Base-by-base conservation (phyloP, 345 rosid genomes). In the Xanthoceras sorbifolium region DNA sequence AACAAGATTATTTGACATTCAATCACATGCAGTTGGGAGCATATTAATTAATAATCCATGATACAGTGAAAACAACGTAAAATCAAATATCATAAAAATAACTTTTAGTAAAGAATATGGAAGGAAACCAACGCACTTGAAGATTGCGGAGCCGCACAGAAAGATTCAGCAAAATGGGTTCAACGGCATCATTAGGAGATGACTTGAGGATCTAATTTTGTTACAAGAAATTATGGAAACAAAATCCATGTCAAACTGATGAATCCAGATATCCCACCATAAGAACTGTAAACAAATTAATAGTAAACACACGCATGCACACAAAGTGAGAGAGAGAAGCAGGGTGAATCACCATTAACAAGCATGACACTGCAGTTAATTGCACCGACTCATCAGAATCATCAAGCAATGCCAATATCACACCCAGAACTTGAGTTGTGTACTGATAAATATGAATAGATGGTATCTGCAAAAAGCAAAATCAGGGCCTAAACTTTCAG, bases 351-450 rank as follows among this genome's bases (percentile, higher is more conserved):
- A 93, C 98, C 97, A 74, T 87, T 79, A 90, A 70, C 83, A 90
- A 86, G 83, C 99, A 93, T 81, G 98, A 90, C 63, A 95, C 98
- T 36, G 98, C 91, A 80, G 98, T 92, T 73, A 93, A 80, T 78
- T 95, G 98, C 81, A 95, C 98, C 9, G 97, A 87, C 79, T 90
- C 98, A 64, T 92, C 94, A 57, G 84, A 78, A 84, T 95, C 99
- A 82, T 95, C 99, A 54, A 95, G 96, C 83, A 93, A 84, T 18
- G 96, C 96, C 80, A 93, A 84, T 81, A 93, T 93, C 69, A 95
- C 94, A 79, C 96, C 88, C 64, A 93, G 83, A 80, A 93, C 91
- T 89, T 95, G 96, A 73, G 87, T 86, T 76, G 93, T 82, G 84
- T 93, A 91, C 77, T 88, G 94, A 80, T 68, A 70, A 77, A 90